Evolutionary conservation across 768 basidiomycete species (phyloP).

Genomic region (Suillus lakei): DNA sequence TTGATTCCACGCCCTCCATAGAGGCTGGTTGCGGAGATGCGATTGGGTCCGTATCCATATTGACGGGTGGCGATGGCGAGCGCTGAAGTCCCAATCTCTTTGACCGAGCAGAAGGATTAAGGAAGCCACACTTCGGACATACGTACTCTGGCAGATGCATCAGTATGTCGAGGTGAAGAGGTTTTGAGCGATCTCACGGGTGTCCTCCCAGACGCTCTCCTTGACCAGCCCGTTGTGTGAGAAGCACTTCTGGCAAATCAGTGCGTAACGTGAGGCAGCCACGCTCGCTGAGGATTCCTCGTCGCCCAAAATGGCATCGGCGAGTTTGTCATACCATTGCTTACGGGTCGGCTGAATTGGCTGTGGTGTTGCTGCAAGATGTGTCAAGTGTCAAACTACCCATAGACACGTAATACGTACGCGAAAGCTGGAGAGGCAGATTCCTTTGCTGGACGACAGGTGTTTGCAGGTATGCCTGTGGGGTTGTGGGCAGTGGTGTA

Average conservation of each 20-base stretch:
- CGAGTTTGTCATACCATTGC: slow-evolving; percentile 87
- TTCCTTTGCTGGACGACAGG: slow-evolving; percentile 26
- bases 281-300: slow-evolving; percentile 56
- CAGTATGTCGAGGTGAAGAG: slow-evolving; percentile 6
- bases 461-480: slow-evolving; percentile 23
- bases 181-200: slow-evolving; percentile 59
- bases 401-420: slow-evolving; percentile 32
- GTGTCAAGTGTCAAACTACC: slow-evolving; percentile 14
- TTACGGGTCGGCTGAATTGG: slow-evolving; percentile 60
- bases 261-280: slow-evolving; percentile 65
- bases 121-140: slow-evolving; percentile 85
- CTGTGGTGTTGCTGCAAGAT: slow-evolving; percentile 39
- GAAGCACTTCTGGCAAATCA: slow-evolving; percentile 89
- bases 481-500: slow-evolving; percentile 35
- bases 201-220: slow-evolving; percentile 79
- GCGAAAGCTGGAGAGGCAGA: slow-evolving; percentile 42
- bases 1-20: neutral
- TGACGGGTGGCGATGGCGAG: slow-evolving; percentile 28
- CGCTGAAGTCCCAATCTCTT: slow-evolving; percentile 32
- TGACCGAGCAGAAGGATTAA: slow-evolving; percentile 60
- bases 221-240: slow-evolving; percentile 88
- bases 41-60: neutral
- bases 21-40: neutral
- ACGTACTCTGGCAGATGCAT: slow-evolving; percentile 63
- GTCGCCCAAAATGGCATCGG: slow-evolving; percentile 85